Evolutionary conservation across 495 filamentous ascomycete genomes (phyloP).

Genomic region (Penicillium cinerascens): DNA sequence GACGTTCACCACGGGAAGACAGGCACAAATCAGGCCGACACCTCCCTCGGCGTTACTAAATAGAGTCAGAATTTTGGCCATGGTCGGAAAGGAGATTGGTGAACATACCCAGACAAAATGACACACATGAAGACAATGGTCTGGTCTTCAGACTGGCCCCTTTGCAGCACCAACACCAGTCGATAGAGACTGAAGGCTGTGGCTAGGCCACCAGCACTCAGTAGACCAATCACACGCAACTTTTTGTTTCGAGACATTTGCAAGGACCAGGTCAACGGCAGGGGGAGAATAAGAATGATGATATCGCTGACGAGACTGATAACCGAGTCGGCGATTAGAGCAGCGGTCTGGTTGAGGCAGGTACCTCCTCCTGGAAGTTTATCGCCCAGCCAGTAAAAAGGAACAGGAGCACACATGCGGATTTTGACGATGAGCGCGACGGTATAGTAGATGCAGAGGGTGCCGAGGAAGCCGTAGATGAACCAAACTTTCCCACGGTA

Average conservation of each 20-base stretch:
- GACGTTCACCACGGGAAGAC: conserved; percentile 42
- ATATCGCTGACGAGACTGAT: conserved; percentile 47
- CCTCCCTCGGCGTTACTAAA: conserved; percentile 44
- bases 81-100: neutral
- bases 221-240: conserved; percentile 42
- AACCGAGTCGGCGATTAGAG: conserved; percentile 46
- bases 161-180: conserved; percentile 37
- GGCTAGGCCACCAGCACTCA: conserved; percentile 46
- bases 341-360: conserved; percentile 42
- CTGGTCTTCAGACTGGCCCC: conserved; percentile 30
- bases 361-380: conserved; percentile 8
- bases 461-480: conserved; percentile 43
- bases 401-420: conserved; percentile 23
- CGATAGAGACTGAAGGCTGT: conserved; percentile 45
- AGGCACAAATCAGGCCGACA: conserved; percentile 47
- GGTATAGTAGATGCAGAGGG: conserved; percentile 39
- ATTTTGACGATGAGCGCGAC: conserved; percentile 26
- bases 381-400: conserved; percentile 18
- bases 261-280: conserved; percentile 46
- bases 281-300: conserved; percentile 42
- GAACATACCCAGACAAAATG: conserved; percentile 44
- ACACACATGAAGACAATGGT: conserved; percentile 43
- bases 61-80: neutral
- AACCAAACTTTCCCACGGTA: conserved; percentile 36
- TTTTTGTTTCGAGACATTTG: conserved; percentile 46